Conservation (phyloP, 1,284 basidiomycete genomes). For the Sparassis latifolia region DNA sequence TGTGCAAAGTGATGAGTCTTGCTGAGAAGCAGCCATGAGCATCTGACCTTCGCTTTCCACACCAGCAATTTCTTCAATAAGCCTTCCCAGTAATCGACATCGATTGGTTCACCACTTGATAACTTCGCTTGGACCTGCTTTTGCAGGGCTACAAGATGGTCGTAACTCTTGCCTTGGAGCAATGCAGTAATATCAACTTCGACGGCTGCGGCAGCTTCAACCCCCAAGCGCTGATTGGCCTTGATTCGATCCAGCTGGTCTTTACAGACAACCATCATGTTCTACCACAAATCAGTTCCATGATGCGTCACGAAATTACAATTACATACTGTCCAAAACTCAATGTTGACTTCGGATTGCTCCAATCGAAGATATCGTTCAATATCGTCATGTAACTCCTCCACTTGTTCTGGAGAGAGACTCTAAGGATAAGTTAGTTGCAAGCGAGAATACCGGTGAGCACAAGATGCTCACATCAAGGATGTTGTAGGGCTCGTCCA, state of each 20-base stretch:
- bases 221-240: slow-evolving; percentile 49
- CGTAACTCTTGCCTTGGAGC: slow-evolving; percentile 75
- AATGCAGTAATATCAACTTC: slow-evolving; percentile 73
- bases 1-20: slow-evolving; percentile 24
- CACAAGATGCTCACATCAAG: slow-evolving; percentile 64
- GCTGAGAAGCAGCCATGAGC: background rate
- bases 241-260: slow-evolving; percentile 82
- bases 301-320: slow-evolving; percentile 2
- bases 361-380: slow-evolving; percentile 89
- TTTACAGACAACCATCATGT: slow-evolving; percentile 96
- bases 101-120: slow-evolving; percentile 87
- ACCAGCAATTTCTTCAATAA: slow-evolving; percentile 91
- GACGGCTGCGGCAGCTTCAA: slow-evolving; percentile 68
- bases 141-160: slow-evolving; percentile 81
- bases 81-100: slow-evolving; percentile 97
- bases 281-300: slow-evolving; percentile 34
- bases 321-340: slow-evolving; percentile 89
- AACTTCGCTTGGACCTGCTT: slow-evolving; percentile 85
- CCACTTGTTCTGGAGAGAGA: slow-evolving; percentile 80
- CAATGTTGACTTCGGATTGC: slow-evolving; percentile 78
- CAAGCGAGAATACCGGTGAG: background rate
- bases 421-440: slow-evolving; percentile 46
- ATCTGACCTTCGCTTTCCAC: slow-evolving; percentile 89
- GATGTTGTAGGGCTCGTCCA: slow-evolving; percentile 97
- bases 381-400: slow-evolving; percentile 93